A percentile compares a stretch with the other conserved stretches of the same genome.
Conservation (phyloP, 805 yeast genomes). For the Kluyveromyces lactis region DNA sequence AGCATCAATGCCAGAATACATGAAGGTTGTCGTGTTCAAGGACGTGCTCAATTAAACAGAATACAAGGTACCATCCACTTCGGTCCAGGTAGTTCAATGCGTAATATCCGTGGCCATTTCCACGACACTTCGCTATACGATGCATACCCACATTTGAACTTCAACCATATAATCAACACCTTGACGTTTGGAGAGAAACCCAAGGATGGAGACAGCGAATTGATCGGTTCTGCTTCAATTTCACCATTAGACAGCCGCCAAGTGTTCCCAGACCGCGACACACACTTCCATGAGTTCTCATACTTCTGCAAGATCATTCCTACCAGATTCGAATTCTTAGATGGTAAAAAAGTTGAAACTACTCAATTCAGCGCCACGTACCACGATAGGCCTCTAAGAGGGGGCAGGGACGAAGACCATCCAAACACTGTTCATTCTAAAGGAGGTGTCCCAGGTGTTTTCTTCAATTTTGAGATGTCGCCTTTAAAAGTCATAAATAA, state of each 20-base stretch:
- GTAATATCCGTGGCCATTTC: conserved; percentile 50
- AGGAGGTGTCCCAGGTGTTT: conserved; percentile 90
- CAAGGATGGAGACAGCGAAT: conserved; percentile 32
- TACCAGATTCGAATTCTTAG: conserved; percentile 69
- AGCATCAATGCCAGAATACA: conserved; percentile 46
- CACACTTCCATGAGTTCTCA: conserved; percentile 56
- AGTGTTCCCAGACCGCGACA: conserved; percentile 27
- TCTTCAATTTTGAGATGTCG: conserved; percentile 82
- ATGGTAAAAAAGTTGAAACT: conserved; percentile 40
- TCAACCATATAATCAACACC: conserved; percentile 72
- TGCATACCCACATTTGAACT: conserved; percentile 52
- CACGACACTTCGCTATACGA: conserved; percentile 78
- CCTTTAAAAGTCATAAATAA: conserved; percentile 86
- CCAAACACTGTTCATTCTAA: conserved; percentile 71
- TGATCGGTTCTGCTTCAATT: conserved; percentile 37
- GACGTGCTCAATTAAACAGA: conserved; percentile 71
- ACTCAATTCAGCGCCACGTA: conserved; percentile 85
- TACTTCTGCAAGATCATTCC: conserved; percentile 88
- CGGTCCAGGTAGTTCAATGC: conserved; percentile 84
- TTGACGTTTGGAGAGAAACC: conserved; percentile 62
- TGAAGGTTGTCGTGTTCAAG: conserved; percentile 87
- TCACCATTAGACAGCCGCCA: conserved; percentile 54
- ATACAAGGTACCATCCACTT: conserved; percentile 89
- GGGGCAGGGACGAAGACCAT: conserved; percentile 90
- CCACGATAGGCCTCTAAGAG: conserved; percentile 77